Evolutionary conservation across 164 flowering plant species (phyloP).

Genomic region (Brasenia schreberi): DNA sequence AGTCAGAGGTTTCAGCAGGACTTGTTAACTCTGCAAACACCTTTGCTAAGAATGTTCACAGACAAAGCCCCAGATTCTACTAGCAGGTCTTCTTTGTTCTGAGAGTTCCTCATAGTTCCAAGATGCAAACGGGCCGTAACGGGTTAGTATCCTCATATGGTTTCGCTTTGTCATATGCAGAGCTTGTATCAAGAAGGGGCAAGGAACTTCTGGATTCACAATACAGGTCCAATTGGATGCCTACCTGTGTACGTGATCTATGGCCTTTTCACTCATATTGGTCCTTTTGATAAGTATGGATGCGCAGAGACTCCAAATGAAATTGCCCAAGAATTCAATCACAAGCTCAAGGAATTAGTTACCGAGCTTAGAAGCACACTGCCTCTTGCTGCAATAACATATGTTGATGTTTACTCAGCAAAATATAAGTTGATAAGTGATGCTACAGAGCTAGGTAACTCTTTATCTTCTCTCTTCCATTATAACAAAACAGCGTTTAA

Average conservation of each 20-base stretch:
- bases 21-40: too few species aligned
- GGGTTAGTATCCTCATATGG: too few species aligned
- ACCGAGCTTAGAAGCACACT: slow-evolving; percentile 23
- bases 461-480: too few species aligned
- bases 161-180: slow-evolving; percentile 9
- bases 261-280: slow-evolving; percentile 10
- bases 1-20: too few species aligned
- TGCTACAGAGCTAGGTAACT: slow-evolving; percentile 27
- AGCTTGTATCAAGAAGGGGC: slow-evolving; percentile 28
- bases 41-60: too few species aligned
- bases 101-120: too few species aligned
- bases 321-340: slow-evolving; percentile 33
- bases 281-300: slow-evolving; percentile 26
- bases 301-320: slow-evolving; percentile 34
- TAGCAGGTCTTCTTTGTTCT: too few species aligned
- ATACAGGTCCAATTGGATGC: slow-evolving; percentile 54
- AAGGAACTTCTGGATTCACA: slow-evolving; percentile 49
- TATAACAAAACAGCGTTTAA: too few species aligned
- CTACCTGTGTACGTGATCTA: slow-evolving; percentile 27
- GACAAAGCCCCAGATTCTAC: too few species aligned
- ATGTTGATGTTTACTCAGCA: slow-evolving; percentile 37
- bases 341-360: slow-evolving; percentile 22
- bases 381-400: slow-evolving; percentile 31
- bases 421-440: slow-evolving; percentile 38
- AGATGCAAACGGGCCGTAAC: too few species aligned